Conservation (phyloP, 208 protist species). For the Wallacemonas sp. region DNA sequence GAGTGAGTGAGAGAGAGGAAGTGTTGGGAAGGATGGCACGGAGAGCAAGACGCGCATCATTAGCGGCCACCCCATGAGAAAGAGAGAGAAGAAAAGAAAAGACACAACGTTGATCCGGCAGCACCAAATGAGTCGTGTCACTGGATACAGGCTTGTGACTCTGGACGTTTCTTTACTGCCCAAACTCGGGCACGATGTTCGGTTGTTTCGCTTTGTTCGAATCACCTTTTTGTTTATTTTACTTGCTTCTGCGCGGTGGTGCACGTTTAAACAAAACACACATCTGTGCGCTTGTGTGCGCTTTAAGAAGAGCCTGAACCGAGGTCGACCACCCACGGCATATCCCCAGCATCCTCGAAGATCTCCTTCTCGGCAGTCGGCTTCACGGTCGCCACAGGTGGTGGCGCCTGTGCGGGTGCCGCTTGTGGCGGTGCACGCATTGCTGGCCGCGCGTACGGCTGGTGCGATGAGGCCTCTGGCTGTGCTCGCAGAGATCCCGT, state of each 20-base stretch:
- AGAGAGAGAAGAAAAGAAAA: too few species aligned
- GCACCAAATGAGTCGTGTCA: too few species aligned
- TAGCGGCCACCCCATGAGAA: too few species aligned
- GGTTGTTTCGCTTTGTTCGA: too few species aligned
- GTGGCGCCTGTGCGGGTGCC: neutral
- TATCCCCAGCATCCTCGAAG: slow-evolving; percentile 6
- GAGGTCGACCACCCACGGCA: slow-evolving; percentile 10
- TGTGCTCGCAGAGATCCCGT: too few species aligned
- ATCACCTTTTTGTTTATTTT: too few species aligned
- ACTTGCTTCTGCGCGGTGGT: too few species aligned
- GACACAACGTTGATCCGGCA: too few species aligned
- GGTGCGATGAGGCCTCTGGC: neutral
- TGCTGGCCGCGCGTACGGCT: neutral
- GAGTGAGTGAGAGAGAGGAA: neutral
- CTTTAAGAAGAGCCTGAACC: slow-evolving; percentile 3
- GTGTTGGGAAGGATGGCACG: neutral
- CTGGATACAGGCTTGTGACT: too few species aligned
- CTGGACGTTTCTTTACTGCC: too few species aligned
- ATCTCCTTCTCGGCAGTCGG: neutral
- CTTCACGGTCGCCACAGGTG: neutral
- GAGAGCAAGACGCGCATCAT: too few species aligned
- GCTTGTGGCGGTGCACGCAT: neutral
- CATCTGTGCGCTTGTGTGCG: neutral
- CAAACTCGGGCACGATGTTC: too few species aligned
- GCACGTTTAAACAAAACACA: neutral